Conservation (phyloP, 75 land plant species). For the Selaginella moellendorffii region DNA sequence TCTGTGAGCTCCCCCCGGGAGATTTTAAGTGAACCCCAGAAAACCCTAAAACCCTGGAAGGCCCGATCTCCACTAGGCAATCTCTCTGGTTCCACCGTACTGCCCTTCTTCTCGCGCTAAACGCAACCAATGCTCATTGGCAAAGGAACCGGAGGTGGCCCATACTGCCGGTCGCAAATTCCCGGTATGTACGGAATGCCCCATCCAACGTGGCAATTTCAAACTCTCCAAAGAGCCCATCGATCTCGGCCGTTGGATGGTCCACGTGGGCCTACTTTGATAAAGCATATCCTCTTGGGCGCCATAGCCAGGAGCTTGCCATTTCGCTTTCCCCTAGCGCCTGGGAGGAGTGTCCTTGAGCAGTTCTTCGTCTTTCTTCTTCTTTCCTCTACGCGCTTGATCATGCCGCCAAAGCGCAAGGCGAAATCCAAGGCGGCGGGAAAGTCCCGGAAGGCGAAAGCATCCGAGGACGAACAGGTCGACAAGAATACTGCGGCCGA, state of each 20-base stretch:
- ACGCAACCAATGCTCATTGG: too few relatives aligned
- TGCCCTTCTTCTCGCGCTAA: too few relatives aligned
- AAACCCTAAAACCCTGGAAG: not conserved
- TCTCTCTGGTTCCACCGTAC: too few relatives aligned
- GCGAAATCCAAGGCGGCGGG: not conserved
- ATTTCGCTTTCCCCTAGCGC: not conserved
- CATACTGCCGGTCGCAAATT: too few relatives aligned
- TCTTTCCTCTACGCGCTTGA: not conserved
- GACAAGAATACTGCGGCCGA: conserved; percentile 14
- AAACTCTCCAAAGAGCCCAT: not conserved
- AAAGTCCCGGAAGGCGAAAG: not conserved
- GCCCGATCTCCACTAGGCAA: too few relatives aligned
- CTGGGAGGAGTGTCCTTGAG: not conserved
- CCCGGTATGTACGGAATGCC: not conserved
- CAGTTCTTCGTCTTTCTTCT: not conserved
- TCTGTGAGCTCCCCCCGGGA: not conserved
- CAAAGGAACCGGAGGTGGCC: too few relatives aligned
- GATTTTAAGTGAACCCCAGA: not conserved
- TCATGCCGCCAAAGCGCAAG: not conserved
- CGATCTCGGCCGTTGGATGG: not conserved
- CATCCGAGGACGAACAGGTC: conserved; percentile 9
- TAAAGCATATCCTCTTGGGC: not conserved
- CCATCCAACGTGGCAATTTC: not conserved
- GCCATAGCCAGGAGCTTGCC: not conserved
- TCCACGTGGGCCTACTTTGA: not conserved